These are phyloP conservation scores for Diospyros lotus DNA, from an alignment of 148 eudicot species.

Conservation along the genomic window DNA sequence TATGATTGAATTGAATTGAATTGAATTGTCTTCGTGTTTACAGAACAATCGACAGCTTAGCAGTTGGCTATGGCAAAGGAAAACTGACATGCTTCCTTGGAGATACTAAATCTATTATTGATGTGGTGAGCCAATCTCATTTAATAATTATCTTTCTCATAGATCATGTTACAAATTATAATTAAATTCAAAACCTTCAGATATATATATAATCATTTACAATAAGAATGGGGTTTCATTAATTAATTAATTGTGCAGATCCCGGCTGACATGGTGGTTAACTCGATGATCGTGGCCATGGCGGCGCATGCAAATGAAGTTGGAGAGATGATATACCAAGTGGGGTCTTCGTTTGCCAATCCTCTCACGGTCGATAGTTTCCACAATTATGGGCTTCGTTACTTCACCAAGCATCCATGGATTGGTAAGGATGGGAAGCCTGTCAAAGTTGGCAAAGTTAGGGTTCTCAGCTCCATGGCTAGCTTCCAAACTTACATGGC, in stretches of 20 bases:
- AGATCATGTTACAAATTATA: too few relatives aligned
- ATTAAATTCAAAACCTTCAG: too few relatives aligned
- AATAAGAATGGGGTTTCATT: too few relatives aligned
- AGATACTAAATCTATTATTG: conserved; percentile 38
- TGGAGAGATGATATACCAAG: conserved; percentile 25
- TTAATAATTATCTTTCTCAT: too few relatives aligned
- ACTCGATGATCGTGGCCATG: conserved; percentile 46
- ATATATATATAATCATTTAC: too few relatives aligned
- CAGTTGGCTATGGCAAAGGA: conserved; percentile 67
- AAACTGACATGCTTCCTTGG: conserved; percentile 49
- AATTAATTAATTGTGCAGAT: conserved; percentile 19
- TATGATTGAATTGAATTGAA: background rate
- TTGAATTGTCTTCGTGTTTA: background rate
- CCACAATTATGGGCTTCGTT: conserved; percentile 26
- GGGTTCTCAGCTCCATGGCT: conserved; percentile 34
- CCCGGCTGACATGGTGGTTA: conserved; percentile 61
- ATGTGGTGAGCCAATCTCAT: conserved; percentile 31
- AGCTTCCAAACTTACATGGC: conserved; percentile 48
- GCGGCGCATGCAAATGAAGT: conserved; percentile 31
- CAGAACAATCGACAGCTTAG: conserved; percentile 66
- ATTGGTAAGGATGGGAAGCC: conserved; percentile 51
- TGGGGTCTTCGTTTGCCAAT: conserved; percentile 52
- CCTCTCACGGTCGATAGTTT: conserved; percentile 22
- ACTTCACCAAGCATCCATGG: conserved; percentile 47
- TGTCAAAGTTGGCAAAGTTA: conserved; percentile 34